Evolutionary conservation across 345 rosid genomes (phyloP).

Genomic region (Gossypium mustelinum): DNA sequence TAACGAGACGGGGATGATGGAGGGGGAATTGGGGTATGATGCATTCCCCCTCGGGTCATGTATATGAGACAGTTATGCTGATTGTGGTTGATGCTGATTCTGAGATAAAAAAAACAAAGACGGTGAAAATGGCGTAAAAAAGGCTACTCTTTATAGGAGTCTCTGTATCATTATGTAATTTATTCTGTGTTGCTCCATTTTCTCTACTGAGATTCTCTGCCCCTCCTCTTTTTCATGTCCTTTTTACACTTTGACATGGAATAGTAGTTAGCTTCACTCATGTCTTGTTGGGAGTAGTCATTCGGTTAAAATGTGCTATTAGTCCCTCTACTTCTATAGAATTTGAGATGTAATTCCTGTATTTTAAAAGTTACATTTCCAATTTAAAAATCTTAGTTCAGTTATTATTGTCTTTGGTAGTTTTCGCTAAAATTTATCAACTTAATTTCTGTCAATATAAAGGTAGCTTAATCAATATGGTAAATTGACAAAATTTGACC

Average conservation of each 20-base stretch:
- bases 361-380: too few species aligned
- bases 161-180: conserved; percentile 3
- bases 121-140: background rate
- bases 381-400: too few species aligned
- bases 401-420: too few species aligned
- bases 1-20: conserved; percentile 33
- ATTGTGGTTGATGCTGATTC: conserved; percentile 12
- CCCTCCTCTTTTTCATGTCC: conserved; percentile 8
- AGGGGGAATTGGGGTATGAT: conserved; percentile 56
- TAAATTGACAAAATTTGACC: too few species aligned
- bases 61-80: conserved; percentile 24
- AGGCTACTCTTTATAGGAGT: conserved; percentile 18
- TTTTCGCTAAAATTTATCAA: too few species aligned
- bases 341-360: too few species aligned
- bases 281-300: background rate
- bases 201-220: conserved; percentile 18
- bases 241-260: conserved; percentile 7
- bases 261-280: background rate
- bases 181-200: conserved; percentile 15
- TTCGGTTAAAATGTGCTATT: background rate
- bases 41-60: conserved; percentile 49
- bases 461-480: too few species aligned
- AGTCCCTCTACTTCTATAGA: background rate
- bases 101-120: conserved; percentile 4
- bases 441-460: too few species aligned